Percentiles rank a stretch among this genome's conserved stretches.
phyloP scores from a whole-genome alignment of 2,329 filamentous ascomycete genomes.

The Sordariomycetes sp. region DNA sequence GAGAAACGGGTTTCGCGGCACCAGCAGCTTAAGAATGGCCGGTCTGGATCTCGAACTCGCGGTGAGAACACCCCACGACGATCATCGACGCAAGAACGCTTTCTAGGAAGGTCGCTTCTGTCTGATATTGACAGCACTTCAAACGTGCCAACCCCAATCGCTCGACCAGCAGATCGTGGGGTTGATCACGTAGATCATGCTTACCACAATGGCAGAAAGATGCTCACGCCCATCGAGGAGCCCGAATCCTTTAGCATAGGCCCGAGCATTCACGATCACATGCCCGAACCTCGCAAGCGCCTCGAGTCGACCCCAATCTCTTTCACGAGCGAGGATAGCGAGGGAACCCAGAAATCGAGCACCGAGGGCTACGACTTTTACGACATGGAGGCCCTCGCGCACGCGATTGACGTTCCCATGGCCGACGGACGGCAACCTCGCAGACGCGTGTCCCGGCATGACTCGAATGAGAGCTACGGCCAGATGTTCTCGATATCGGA shows the following conservation, averaged over 20 bases:
- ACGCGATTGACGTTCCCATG: conserved; percentile 43
- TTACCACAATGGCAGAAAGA: conserved; percentile 24
- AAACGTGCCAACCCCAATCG: conserved; percentile 51
- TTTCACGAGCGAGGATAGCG: conserved; percentile 39
- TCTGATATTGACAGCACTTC: conserved; percentile 52
- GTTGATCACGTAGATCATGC: conserved; percentile 13
- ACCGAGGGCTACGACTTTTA: conserved; percentile 60
- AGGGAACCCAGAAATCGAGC: conserved; percentile 34
- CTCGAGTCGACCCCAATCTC: conserved; percentile 43
- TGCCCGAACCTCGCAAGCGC: conserved; percentile 27
- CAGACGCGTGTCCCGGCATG: conserved; percentile 29
- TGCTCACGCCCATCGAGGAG: conserved; percentile 38
- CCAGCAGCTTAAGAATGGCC: conserved; percentile 18
- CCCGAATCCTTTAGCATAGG: conserved; percentile 41
- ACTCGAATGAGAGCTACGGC: conserved; percentile 49
- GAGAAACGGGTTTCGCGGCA: conserved; percentile 35
- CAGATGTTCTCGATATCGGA: conserved; percentile 52
- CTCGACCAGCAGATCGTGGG: conserved; percentile 35
- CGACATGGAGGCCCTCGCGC: conserved; percentile 43
- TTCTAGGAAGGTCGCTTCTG: conserved; percentile 31
- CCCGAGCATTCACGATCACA: conserved; percentile 29
- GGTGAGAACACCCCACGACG: conserved; percentile 29
- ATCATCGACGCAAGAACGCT: conserved; percentile 20
- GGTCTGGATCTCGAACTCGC: conserved; percentile 10
- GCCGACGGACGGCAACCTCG: conserved; percentile 20